Evolutionary conservation across 441 rosid genomes (phyloP), one percentile per base, ranked within the genome.

Genomic region (Euphorbia corollata): DNA sequence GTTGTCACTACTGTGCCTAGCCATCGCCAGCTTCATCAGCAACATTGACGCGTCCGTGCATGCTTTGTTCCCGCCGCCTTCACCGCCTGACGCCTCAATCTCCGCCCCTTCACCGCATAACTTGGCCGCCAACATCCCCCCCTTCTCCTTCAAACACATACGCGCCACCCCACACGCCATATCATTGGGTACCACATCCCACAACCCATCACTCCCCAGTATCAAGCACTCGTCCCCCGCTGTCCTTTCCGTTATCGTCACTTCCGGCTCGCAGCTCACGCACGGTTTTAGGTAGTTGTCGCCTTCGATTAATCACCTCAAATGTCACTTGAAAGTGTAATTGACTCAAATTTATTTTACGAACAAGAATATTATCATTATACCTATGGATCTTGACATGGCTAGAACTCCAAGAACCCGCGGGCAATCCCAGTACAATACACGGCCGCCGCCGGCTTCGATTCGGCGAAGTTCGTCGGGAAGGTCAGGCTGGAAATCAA

Each of bases 331-430:
- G n/a, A n/a, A n/a, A n/a, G n/a, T n/a, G n/a, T n/a, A n/a, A n/a
- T n/a, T n/a, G n/a, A n/a, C n/a, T n/a, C n/a, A n/a, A n/a, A n/a
- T n/a, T n/a, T n/a, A n/a, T n/a, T n/a, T n/a, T n/a, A n/a, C n/a
- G n/a, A n/a, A n/a, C n/a, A n/a, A n/a, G n/a, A n/a, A n/a, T n/a
- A n/a, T n/a, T n/a, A n/a, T n/a, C 8, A 43, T 38, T 12, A 0
- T 60, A 81, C 93, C 96, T 6, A 92, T 90, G n/a, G 98, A 96
- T 72, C 98, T 77, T 0, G 98, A 92, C 98, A 92, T 92, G 23
- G 98, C 98, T 1, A 92, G 84, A 60, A 92, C 96, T 19, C 98
- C 98, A 0, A 90, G 89, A 27, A 92, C 97, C 18, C 98, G 72
- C 3, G 97, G 84, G 16, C 96, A 87, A 27, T 90, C 96, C 98